Base-by-base conservation (phyloP, 208 protist species). In the Leishmania guyanensis region DNA sequence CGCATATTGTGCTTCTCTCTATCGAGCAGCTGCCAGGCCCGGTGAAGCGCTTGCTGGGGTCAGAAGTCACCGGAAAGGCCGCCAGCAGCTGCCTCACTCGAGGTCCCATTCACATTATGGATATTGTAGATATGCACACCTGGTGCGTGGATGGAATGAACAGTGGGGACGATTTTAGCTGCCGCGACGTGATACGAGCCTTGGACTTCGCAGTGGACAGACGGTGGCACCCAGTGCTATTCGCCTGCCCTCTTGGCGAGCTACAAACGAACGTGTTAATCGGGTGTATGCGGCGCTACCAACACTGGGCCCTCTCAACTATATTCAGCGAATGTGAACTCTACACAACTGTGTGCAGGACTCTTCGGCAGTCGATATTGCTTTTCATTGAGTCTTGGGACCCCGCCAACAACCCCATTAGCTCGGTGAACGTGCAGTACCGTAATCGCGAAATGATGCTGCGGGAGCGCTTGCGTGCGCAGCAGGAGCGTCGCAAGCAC, bases 191-290 rank as follows among this genome's bases (percentile, higher is more conserved):
- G 6, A 84, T 90, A 16, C 87, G 86, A 6, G 94, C 94, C 0
- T 74, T 98, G 22, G 91, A 96, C 80, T 87, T 97, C 56, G 91
- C 95, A 14, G 87, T 98, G 36, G 88, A 98, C 72, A 79, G 83
- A 33, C 85, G 90, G 46, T 94, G 89, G 84, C 90, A 98, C 86
- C 96, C 96, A n/a, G 84, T 98, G 43, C 91, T 98, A 62, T 92
- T 98, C 39, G 78, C 89, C 20, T 98, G 94, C 68, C 92, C 94
- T 16, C 94, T 90, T 3, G 96, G 96, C 39, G 91, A 98, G 68
- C 78, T 98, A 20, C 90, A 97, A 69, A 98, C 96, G 48, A 97
- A 90, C 69, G 89, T 95, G 1, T 74, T 98, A 12, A 87, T 97
- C 2, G 94, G 92, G 26, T 98, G 96, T 88, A 90, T 98, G 80